Evolutionary conservation across 2,329 filamentous ascomycete species (phyloP).

Genomic region (Fusarium multiceps): DNA sequence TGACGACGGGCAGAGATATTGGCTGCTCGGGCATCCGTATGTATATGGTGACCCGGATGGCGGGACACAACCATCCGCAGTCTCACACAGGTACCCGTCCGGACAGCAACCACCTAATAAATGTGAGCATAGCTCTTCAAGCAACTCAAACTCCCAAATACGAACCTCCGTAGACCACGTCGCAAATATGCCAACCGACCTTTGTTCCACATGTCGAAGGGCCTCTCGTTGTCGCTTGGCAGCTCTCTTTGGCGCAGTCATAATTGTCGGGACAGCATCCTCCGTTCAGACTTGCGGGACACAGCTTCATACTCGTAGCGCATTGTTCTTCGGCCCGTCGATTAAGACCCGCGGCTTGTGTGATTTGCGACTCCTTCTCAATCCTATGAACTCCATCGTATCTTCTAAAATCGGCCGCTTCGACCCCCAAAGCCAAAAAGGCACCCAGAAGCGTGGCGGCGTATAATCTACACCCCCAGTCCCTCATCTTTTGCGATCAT

Average conservation of each 20-base stretch:
- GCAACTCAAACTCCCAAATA: not conserved
- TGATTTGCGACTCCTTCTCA: constrained; percentile 46
- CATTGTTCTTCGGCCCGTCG: constrained; percentile 42
- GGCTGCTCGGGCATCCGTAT: constrained; percentile 57
- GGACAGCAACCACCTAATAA: constrained; percentile 58
- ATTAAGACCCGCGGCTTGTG: constrained; percentile 31
- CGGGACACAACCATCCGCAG: constrained; percentile 54
- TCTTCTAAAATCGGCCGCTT: constrained; percentile 46
- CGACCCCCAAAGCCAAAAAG: constrained; percentile 34
- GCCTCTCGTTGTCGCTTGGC: constrained; percentile 59
- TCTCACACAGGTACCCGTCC: constrained; percentile 58
- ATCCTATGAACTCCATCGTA: constrained; percentile 49
- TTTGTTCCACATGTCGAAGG: constrained; percentile 54
- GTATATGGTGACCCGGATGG: constrained; percentile 56
- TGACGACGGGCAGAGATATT: constrained; percentile 62
- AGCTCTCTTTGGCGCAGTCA: constrained; percentile 60
- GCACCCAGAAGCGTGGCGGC: constrained; percentile 33
- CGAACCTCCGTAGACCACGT: constrained; percentile 51
- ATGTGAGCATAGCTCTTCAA: constrained; percentile 24
- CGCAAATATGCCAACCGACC: constrained; percentile 56
- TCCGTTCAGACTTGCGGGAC: constrained; percentile 55
- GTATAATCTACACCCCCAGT: constrained; percentile 38
- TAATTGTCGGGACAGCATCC: constrained; percentile 63
- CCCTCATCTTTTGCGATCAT: constrained; percentile 38
- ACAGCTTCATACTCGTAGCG: constrained; percentile 48